These are phyloP conservation scores for Zygosaccharomyces rouxii DNA, from an alignment of 805 yeast species.

Conservation along the genomic window DNA sequence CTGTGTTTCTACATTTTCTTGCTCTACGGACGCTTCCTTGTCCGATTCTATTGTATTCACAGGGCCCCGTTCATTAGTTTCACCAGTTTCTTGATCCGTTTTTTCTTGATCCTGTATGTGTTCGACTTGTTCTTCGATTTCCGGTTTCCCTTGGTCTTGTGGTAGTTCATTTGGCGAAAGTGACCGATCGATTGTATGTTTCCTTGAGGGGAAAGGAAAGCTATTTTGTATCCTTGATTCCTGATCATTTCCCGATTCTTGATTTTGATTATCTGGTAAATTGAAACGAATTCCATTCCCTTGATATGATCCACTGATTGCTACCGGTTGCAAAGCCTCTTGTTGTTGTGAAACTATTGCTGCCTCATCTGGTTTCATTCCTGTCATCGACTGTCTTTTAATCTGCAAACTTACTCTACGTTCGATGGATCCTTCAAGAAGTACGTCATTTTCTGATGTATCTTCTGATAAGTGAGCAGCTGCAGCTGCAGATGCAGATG, in stretches of 20 bases:
- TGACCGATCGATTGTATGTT: background rate
- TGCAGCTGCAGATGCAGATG: background rate
- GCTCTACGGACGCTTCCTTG: background rate
- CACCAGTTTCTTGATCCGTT: background rate
- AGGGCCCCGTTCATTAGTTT: background rate
- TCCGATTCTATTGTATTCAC: background rate
- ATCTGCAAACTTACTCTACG: background rate
- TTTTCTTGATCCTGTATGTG: background rate
- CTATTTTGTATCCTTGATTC: background rate
- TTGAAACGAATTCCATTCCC: background rate
- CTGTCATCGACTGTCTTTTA: background rate
- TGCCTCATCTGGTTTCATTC: background rate
- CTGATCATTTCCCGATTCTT: background rate
- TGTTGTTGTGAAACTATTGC: too few species aligned
- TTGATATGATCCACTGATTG: background rate
- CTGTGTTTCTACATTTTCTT: background rate
- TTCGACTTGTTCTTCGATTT: background rate
- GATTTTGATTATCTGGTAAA: background rate
- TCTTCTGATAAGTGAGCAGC: background rate
- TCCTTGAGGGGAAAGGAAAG: background rate
- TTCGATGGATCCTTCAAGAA: background rate
- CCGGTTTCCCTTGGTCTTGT: background rate
- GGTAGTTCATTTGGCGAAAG: background rate
- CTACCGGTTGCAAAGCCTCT: too few species aligned
- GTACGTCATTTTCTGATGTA: background rate